Percentiles rank a stretch among this genome's conserved stretches.
phyloP scores from a whole-genome alignment of 73 alveolate species.

The Tetrahymena borealis region DNA sequence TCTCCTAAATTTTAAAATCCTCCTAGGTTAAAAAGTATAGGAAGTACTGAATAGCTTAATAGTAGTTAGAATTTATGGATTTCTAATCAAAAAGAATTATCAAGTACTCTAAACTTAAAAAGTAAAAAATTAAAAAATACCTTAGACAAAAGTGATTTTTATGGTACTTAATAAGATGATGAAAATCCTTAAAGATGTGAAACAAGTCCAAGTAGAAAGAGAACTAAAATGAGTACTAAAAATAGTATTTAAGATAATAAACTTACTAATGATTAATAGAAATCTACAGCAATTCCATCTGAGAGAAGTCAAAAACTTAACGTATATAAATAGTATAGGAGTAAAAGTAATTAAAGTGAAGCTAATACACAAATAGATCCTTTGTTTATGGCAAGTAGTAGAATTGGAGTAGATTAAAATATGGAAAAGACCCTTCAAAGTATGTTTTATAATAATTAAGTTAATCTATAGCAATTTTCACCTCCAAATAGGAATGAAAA shows the following conservation, averaged over 20 bases:
- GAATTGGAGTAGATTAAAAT: not conserved
- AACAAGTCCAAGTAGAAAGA: not conserved
- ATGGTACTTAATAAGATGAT: not conserved
- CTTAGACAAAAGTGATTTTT: not conserved
- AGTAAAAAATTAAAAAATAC: not conserved
- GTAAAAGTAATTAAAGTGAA: not conserved
- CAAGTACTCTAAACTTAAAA: not conserved
- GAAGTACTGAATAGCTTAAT: not conserved
- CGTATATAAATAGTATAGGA: not conserved
- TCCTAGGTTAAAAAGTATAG: not conserved
- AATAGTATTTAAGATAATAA: not conserved
- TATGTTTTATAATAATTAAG: not conserved
- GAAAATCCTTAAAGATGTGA: not conserved
- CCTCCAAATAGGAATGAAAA: not conserved
- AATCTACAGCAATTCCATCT: not conserved
- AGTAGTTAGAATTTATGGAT: not conserved
- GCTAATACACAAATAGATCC: not conserved
- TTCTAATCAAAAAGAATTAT: not conserved
- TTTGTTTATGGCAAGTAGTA: not conserved
- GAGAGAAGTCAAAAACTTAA: not conserved
- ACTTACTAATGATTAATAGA: not conserved
- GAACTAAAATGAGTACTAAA: not conserved
- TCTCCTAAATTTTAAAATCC: no score
- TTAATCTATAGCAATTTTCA: not conserved
- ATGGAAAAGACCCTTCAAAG: not conserved